Evolutionary conservation across 805 yeast genomes (phyloP).

Genomic region (Candida cerambycidarum): DNA sequence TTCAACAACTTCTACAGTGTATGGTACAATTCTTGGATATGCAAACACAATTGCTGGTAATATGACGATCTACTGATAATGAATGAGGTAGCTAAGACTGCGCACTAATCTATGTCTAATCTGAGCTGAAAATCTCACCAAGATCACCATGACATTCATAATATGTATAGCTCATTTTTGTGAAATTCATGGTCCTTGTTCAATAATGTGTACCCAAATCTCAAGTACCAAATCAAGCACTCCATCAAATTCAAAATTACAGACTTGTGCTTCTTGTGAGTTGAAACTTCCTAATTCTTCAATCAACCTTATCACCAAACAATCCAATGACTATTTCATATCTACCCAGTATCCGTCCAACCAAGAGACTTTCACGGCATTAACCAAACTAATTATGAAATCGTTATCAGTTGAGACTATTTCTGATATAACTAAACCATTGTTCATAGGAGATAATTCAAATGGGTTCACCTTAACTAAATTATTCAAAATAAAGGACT

Average conservation of each 20-base stretch:
- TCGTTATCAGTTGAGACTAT: conserved; percentile 67
- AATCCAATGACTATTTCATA: conserved; percentile 29
- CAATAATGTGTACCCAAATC: conserved; percentile 61
- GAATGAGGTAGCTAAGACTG: too few relatives aligned
- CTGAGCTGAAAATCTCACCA: too few relatives aligned
- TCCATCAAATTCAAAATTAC: conserved; percentile 42
- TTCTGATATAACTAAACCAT: conserved; percentile 56
- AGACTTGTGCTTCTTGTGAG: conserved; percentile 60
- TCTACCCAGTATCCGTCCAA: conserved; percentile 62
- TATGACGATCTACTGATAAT: too few relatives aligned
- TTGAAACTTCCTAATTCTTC: conserved; percentile 47
- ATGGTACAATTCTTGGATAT: too few relatives aligned
- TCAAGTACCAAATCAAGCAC: conserved; percentile 26
- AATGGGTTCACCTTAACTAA: conserved; percentile 61
- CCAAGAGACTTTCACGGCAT: conserved; percentile 47
- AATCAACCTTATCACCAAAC: conserved; percentile 22
- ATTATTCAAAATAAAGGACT: conserved; percentile 62
- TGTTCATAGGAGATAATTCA: conserved; percentile 60
- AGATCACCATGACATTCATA: conserved; percentile 32
- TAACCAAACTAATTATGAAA: conserved; percentile 61
- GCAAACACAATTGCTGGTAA: too few relatives aligned
- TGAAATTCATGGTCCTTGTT: conserved; percentile 74
- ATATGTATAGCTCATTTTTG: conserved; percentile 71
- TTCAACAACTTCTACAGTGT: too few relatives aligned
- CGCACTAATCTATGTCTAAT: conserved; percentile 15